Evolutionary conservation across 2,329 filamentous ascomycete species (phyloP).

Genomic region (Colletotrichum scovillei): DNA sequence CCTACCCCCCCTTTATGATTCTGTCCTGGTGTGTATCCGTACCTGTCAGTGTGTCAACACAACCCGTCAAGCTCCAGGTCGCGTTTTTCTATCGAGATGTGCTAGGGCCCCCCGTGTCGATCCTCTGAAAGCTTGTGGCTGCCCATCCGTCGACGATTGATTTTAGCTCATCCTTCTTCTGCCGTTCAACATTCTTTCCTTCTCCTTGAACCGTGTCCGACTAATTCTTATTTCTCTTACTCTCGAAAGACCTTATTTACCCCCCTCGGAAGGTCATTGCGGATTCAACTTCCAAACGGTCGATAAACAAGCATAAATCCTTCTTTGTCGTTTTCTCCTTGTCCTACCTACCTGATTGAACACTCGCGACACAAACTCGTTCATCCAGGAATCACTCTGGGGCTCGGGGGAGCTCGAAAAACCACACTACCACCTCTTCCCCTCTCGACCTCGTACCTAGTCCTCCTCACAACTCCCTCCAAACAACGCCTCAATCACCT

Average conservation of each 20-base stretch:
- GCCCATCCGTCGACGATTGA: neutral
- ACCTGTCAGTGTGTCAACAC: neutral
- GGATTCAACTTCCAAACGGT: neutral
- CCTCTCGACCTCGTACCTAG: neutral
- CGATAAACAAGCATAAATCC: neutral
- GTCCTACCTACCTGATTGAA: neutral
- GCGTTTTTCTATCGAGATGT: neutral
- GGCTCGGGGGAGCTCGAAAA: neutral
- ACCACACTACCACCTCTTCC: neutral
- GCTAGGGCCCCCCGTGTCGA: slow-evolving; percentile 8
- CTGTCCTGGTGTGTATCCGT: neutral
- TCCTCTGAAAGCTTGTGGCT: slow-evolving; percentile 2
- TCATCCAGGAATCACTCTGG: neutral
- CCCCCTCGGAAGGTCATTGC: neutral
- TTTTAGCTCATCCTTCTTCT: neutral
- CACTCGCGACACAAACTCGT: neutral
- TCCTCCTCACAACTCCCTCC: neutral
- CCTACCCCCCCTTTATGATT: neutral
- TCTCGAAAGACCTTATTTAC: neutral
- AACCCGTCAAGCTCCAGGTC: neutral
- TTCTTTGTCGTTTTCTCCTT: neutral
- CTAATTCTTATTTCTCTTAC: neutral
- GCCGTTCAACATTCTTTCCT: neutral
- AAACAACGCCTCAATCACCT: neutral
- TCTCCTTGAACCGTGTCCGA: neutral